A percentile compares a stretch with the other conserved stretches of the same genome.
Evolutionary conservation across 1,284 basidiomycete species (phyloP).

Genomic region (Fomitopsis betulina): DNA sequence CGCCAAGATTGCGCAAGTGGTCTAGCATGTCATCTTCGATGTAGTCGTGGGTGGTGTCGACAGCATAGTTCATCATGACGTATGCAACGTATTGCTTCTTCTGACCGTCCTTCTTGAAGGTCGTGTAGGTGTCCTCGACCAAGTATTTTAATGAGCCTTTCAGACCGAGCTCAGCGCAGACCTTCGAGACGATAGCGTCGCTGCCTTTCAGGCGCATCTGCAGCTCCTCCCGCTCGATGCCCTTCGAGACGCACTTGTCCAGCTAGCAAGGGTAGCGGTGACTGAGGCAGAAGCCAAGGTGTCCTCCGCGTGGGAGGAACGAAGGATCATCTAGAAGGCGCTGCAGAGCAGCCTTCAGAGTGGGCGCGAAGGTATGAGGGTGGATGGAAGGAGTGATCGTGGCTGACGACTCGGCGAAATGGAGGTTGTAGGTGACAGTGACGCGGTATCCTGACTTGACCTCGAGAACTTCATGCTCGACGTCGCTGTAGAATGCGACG

Average conservation of each 20-base stretch:
- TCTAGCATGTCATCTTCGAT: not conserved
- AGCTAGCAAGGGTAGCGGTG: conserved; percentile 21
- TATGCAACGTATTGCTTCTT: not conserved
- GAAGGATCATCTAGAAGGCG: conserved; percentile 19
- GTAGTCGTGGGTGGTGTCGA: not conserved
- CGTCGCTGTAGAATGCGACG: conserved; percentile 38
- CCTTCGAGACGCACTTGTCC: too few relatives aligned
- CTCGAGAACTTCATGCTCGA: conserved; percentile 39
- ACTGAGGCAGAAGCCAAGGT: conserved; percentile 33
- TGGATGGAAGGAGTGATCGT: conserved; percentile 36
- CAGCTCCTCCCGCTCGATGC: not conserved
- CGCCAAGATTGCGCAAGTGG: not conserved
- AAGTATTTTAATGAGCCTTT: not conserved
- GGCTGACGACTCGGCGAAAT: conserved; percentile 13
- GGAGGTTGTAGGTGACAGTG: conserved; percentile 40
- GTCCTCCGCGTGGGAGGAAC: conserved; percentile 26
- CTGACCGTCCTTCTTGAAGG: not conserved
- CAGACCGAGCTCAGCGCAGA: conserved; percentile 6
- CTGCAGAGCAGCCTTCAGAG: conserved; percentile 9
- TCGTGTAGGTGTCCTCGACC: not conserved
- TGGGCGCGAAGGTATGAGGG: conserved; percentile 22
- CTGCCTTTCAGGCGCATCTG: conserved; percentile 21
- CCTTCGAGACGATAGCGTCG: conserved; percentile 8
- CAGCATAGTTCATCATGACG: not conserved
- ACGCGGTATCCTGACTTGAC: conserved; percentile 37